Percentiles rank a stretch among this genome's conserved stretches.
These are phyloP conservation scores for Dendrobium nobile DNA, from an alignment of 106 monocot genomes.

Conservation along the genomic window DNA sequence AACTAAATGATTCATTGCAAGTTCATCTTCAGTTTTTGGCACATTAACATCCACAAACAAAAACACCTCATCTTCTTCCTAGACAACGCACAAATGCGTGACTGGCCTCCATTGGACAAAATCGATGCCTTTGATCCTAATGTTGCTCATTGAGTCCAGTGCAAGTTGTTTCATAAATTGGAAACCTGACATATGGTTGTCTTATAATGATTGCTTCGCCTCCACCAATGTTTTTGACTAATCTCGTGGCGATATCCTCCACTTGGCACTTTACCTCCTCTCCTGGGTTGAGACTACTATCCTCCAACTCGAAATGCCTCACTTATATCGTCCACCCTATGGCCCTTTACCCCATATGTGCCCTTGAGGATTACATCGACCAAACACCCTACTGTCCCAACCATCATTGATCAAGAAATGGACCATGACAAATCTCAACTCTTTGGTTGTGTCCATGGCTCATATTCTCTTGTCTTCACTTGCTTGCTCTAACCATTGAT, in stretches of 20 bases:
- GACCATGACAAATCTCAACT: too few species aligned
- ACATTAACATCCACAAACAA: too few species aligned
- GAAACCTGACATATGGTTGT: slow-evolving; percentile 41
- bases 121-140: too few species aligned
- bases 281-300: slow-evolving; percentile 79
- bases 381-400: not conserved
- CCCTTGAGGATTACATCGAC: slow-evolving; percentile 34
- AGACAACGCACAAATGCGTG: too few species aligned
- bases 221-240: slow-evolving; percentile 6
- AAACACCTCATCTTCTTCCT: too few species aligned
- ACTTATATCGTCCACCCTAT: slow-evolving; percentile 76
- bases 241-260: slow-evolving; percentile 56
- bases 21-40: too few species aligned
- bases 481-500: too few species aligned
- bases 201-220: slow-evolving; percentile 6
- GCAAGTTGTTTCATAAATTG: slow-evolving; percentile 21
- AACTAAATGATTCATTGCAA: too few species aligned
- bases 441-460: too few species aligned
- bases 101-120: too few species aligned
- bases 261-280: slow-evolving; percentile 59
- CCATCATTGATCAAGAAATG: not conserved
- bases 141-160: too few species aligned
- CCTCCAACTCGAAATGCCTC: slow-evolving; percentile 75
- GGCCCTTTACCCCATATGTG: slow-evolving; percentile 66
- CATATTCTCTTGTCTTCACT: too few species aligned